Conservation (phyloP, 805 yeast species). For the Metschnikowia similis region DNA sequence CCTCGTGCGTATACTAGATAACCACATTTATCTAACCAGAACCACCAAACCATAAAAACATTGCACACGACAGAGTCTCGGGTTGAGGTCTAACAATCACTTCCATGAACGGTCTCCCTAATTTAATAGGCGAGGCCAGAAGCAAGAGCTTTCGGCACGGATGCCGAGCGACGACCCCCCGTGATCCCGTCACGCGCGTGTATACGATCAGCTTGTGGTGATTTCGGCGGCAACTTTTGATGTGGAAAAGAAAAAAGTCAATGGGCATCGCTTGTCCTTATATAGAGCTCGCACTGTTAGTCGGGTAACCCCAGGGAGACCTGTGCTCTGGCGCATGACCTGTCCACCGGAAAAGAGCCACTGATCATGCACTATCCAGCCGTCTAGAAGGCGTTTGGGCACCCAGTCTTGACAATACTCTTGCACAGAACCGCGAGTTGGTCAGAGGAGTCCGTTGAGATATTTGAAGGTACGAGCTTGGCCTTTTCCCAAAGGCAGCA, state of each 20-base stretch:
- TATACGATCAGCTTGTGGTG: slow-evolving; percentile 23
- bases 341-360: not conserved
- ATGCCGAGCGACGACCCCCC: slow-evolving; percentile 18
- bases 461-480: too few species aligned
- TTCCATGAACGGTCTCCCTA: slow-evolving; percentile 29
- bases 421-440: too few species aligned
- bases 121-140: slow-evolving; percentile 35
- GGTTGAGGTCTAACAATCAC: slow-evolving; percentile 11
- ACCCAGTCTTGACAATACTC: too few species aligned
- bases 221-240: slow-evolving; percentile 40
- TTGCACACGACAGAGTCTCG: slow-evolving; percentile 9
- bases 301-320: slow-evolving; percentile 13
- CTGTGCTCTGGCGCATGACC: not conserved
- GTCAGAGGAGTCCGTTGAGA: too few species aligned
- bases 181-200: slow-evolving; percentile 16
- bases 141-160: slow-evolving; percentile 18
- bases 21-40: slow-evolving; percentile 40
- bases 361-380: too few species aligned
- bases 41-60: slow-evolving; percentile 17
- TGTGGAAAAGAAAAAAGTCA: slow-evolving; percentile 9
- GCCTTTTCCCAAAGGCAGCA: too few species aligned
- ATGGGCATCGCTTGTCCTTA: not conserved
- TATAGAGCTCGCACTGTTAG: slow-evolving; percentile 5
- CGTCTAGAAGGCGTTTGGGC: too few species aligned
- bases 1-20: slow-evolving; percentile 38